Percentiles rank a stretch among this genome's conserved stretches.
Evolutionary conservation across 2,329 filamentous ascomycete species (phyloP).

Genomic region (Diaporthe capsici): DNA sequence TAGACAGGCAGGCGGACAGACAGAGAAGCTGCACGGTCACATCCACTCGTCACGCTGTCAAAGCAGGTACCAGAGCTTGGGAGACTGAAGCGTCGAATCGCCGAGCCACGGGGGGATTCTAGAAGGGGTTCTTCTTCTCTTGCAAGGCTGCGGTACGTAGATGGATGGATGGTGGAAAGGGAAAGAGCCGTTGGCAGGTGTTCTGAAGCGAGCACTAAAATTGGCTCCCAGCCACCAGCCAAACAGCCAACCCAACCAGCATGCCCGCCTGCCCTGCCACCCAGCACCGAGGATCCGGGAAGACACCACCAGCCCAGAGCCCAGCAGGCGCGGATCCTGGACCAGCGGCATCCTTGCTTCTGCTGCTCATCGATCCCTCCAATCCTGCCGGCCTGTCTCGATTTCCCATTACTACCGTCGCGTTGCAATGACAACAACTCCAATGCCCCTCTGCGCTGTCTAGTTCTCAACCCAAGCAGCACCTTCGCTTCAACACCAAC

Average conservation of each 20-base stretch:
- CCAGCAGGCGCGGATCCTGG: slow-evolving; percentile 9
- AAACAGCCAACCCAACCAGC: background rate
- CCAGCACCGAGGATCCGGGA: slow-evolving; percentile 28
- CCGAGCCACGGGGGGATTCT: background rate
- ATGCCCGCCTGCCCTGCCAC: background rate
- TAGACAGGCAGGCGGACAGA: background rate
- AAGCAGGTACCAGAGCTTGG: slow-evolving; percentile 19
- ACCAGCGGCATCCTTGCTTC: slow-evolving; percentile 5
- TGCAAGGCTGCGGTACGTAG: background rate
- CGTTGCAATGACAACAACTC: slow-evolving; percentile 11
- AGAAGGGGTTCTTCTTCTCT: background rate
- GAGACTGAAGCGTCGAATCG: background rate
- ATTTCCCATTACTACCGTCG: background rate
- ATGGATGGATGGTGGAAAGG: background rate
- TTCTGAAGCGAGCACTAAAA: slow-evolving; percentile 13
- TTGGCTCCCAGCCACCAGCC: slow-evolving; percentile 28
- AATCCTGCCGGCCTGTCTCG: background rate
- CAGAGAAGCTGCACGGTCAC: background rate
- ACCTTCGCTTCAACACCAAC: background rate
- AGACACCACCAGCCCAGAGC: background rate
- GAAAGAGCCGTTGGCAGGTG: background rate
- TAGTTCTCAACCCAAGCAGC: background rate
- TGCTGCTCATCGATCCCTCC: background rate
- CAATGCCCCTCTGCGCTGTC: background rate
- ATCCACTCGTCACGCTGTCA: background rate